Base-by-base conservation (phyloP, 1,284 basidiomycete genomes). In the Ustilago cynodontis region DNA sequence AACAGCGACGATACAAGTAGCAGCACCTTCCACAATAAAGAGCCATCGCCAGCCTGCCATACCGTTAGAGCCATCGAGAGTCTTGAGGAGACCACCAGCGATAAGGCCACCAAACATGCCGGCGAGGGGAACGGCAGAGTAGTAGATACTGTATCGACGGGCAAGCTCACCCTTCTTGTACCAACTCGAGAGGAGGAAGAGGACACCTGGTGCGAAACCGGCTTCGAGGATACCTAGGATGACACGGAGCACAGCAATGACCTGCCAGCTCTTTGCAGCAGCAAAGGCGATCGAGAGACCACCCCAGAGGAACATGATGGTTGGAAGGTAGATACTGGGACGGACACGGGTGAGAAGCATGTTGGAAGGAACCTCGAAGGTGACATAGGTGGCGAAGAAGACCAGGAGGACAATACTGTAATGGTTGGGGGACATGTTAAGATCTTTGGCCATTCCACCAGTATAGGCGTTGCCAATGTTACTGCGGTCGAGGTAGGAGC, bases 131-230 rank as follows among this genome's bases (percentile, higher is more conserved):
- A 53, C 87, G 9, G 87, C 87, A 0, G 83, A 84, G 71, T 88
- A 88, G 86, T 88, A 88, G 3, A 88, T 62, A 37, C 86, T 86
- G 59, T 88, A 81, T 3, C 88, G 86, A 61, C 87, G 87, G 22
- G 87, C 86, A 16, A 88, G 75, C 60, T 88, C 88, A 0, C 58
- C 49, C 74, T 87, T 87, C 37, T 81, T 86, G 82, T 88, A 88
- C 85, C 85, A 88, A 13, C 64, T 50, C 0, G 73, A 67, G 18
- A 80, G 78, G 80, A 87, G 79, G 82, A 86, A 59, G 13, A 85
- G 83, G 18, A 60, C 66, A n/a, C 74, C 64, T 0, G 70, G 65
- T 4, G 58, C n/a, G 81, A 86, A 77, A 81, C 82, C 54, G 10
- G 64, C 51, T 49, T 70, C 62, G 51, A 64, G 35, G 22, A 59